Evolutionary conservation across 1,284 basidiomycete species (phyloP), one percentile per base, ranked within the genome.

Genomic region (Quambalaria eucalypti): DNA sequence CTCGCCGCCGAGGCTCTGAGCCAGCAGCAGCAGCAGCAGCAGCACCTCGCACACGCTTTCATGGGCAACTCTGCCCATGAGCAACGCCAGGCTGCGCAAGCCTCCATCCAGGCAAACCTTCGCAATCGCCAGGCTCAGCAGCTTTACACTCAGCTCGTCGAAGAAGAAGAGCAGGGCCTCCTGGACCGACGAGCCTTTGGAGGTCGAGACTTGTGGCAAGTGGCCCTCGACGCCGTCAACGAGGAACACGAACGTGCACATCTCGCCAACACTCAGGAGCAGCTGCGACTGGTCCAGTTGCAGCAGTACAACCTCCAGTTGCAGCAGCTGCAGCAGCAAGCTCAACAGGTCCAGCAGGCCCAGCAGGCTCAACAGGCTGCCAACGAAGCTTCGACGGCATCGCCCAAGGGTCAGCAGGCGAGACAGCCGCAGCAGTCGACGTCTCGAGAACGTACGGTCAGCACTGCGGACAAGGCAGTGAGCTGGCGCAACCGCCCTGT

Each of bases 61-160:
- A n/a, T n/a, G n/a, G n/a, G n/a, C n/a, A n/a, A n/a, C n/a, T n/a
- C n/a, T n/a, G 65, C 61, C 6, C 60, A 60, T 39, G 65, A 69
- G 56, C 67, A 69, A 57, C 60, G 65, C 28, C 63, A 67, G 39
- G 67, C 67, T 8, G 67, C 65, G 16, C 65, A 67, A 44, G 67
- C 67, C 19, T 67, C 58, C 54, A 62, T 69, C 40, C 67, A 69
- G 30, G 67, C 67, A n/a, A 67, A 57, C 36, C 53, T 65, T 9
- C 63, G 67, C 49, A 61, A 69, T 51, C 63, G 68, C 19, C 65
- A 69, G 46, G 61, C 59, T 2, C 65, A 69, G 58, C 65, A 68
- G 51, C 57, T 61, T 44, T 64, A 64, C 50, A 25, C 53, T 30
- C 55, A 57, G 40, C 44, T 51, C 19, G 16, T 54, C 3, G 47